phyloP scores from a whole-genome alignment of 2,329 filamentous ascomycete species.

The Aspergillus quadrilineatus region DNA sequence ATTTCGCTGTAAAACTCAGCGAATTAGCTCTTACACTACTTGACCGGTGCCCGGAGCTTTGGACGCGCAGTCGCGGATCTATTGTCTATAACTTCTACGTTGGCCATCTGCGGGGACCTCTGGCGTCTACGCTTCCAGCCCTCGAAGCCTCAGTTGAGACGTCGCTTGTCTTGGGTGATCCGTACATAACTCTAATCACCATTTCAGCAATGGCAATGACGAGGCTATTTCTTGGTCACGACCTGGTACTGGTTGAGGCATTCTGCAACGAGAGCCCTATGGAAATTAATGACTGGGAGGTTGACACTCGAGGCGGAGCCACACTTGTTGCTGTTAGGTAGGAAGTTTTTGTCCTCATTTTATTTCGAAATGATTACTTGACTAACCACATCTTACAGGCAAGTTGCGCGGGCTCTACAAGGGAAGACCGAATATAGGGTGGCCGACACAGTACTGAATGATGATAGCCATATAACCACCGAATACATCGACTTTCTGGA shows the following conservation, averaged over 20 bases:
- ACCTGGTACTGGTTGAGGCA: constrained; percentile 57
- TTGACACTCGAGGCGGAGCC: constrained; percentile 59
- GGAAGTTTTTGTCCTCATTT: neutral
- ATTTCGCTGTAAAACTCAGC: constrained; percentile 55
- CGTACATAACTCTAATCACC: constrained; percentile 58
- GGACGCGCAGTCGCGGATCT: constrained; percentile 56
- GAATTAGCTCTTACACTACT: constrained; percentile 55
- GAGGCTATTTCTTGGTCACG: constrained; percentile 57
- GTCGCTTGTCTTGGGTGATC: constrained; percentile 58
- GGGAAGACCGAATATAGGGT: constrained; percentile 57
- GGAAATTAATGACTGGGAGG: constrained; percentile 57
- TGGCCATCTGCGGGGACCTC: constrained; percentile 58
- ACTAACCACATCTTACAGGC: constrained; percentile 32
- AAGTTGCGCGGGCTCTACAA: constrained; percentile 59
- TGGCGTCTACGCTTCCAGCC: constrained; percentile 52
- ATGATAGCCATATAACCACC: constrained; percentile 53
- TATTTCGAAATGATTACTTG: too few species aligned
- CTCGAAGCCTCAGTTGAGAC: constrained; percentile 58
- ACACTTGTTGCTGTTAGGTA: constrained; percentile 53
- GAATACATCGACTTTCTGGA: constrained; percentile 52
- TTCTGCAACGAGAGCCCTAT: constrained; percentile 58
- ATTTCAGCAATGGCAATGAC: constrained; percentile 59
- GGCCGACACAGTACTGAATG: constrained; percentile 52
- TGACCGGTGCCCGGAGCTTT: constrained; percentile 52
- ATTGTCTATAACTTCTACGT: constrained; percentile 61